Evolutionary conservation across 2,329 filamentous ascomycete species (phyloP).

Genomic region (Sarocladiaceae sp.): DNA sequence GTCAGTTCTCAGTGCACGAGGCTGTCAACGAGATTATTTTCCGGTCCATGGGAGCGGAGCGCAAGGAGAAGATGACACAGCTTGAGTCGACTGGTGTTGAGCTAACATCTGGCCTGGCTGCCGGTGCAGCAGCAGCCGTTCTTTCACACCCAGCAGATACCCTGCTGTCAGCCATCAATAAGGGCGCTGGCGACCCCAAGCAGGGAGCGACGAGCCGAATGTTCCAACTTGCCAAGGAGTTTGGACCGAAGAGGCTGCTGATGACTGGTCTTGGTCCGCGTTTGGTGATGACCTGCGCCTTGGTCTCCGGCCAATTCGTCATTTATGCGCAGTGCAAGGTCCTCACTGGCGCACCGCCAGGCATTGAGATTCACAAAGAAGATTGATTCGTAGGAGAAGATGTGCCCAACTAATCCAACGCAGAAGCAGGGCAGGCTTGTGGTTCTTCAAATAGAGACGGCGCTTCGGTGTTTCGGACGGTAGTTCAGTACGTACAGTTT

Average conservation of each 20-base stretch:
- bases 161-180: conserved; percentile 51
- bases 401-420: too few relatives aligned
- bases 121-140: conserved; percentile 83
- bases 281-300: conserved; percentile 48
- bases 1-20: conserved; percentile 93
- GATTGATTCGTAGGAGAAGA: too few relatives aligned
- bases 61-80: conserved; percentile 64
- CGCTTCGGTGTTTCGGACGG: background rate
- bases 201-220: conserved; percentile 46
- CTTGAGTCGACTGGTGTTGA: conserved; percentile 78
- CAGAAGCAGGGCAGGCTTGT: background rate
- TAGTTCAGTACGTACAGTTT: background rate
- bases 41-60: conserved; percentile 58
- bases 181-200: conserved; percentile 44
- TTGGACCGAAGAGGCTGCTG: conserved; percentile 44
- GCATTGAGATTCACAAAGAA: conserved; percentile 52
- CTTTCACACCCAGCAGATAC: conserved; percentile 85
- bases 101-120: conserved; percentile 79
- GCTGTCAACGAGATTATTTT: conserved; percentile 78
- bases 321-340: conserved; percentile 53
- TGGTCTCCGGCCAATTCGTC: conserved; percentile 50
- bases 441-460: background rate
- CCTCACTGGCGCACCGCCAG: conserved; percentile 44
- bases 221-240: conserved; percentile 47
- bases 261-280: conserved; percentile 45